These are phyloP conservation scores for Ephemerocybe angulata DNA, from an alignment of 768 basidiomycete species.

Conservation along the genomic window DNA sequence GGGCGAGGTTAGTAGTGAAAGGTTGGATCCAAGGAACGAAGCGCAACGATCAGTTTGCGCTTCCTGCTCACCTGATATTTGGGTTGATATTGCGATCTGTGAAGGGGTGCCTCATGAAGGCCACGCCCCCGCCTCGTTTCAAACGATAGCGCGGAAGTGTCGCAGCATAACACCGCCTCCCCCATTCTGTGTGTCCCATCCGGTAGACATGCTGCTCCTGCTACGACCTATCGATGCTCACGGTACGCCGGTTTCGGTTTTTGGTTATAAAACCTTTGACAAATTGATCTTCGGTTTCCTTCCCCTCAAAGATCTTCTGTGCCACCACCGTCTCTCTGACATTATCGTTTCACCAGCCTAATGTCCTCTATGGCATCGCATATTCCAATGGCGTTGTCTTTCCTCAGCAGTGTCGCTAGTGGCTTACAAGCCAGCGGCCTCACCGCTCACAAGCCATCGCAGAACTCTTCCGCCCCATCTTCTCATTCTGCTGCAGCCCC, in stretches of 20 bases:
- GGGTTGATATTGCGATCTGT: conserved; percentile 8
- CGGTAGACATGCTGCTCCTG: conserved; percentile 16
- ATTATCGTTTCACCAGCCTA: not conserved
- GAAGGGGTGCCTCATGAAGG: conserved; percentile 26
- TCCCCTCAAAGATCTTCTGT: not conserved
- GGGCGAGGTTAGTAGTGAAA: conserved; percentile 16
- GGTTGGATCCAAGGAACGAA: conserved; percentile 20
- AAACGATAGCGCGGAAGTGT: conserved; percentile 8
- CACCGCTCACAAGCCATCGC: conserved; percentile 15
- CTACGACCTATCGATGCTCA: conserved; percentile 13
- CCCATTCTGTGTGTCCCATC: conserved; percentile 6
- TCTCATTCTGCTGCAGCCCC: conserved; percentile 22
- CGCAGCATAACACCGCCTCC: conserved; percentile 4
- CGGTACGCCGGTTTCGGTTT: conserved; percentile 1
- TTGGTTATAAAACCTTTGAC: conserved; percentile 28
- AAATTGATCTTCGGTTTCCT: not conserved
- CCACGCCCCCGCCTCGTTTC: conserved; percentile 38
- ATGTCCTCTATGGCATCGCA: conserved; percentile 35
- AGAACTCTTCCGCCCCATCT: conserved; percentile 23
- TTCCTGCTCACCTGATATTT: not conserved
- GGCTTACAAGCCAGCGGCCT: conserved; percentile 24
- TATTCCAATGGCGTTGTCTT: conserved; percentile 43
- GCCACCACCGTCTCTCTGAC: not conserved
- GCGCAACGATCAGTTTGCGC: conserved; percentile 8
- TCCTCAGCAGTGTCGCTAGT: conserved; percentile 25